Conservation (phyloP, 495 filamentous ascomycete genomes). For the Amniculicola lignicola region DNA sequence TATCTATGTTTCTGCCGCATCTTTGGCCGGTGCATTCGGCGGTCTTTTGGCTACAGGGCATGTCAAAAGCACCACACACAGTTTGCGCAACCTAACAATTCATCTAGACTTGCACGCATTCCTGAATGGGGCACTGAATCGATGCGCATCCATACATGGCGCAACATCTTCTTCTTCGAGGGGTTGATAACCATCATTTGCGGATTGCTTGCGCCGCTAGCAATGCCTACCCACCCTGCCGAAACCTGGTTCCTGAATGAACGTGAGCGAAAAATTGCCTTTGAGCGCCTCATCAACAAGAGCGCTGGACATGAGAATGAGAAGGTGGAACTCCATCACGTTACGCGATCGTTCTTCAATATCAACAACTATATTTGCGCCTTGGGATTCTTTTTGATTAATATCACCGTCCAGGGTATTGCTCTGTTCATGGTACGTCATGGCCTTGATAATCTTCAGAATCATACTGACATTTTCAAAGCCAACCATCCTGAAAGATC, state of each 20-base stretch:
- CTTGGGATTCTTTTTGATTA: conserved; percentile 36
- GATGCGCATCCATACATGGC: conserved; percentile 30
- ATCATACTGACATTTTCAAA: conserved; percentile 5
- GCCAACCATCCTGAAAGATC: conserved; percentile 35
- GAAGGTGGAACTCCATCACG: conserved; percentile 27
- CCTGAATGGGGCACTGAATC: conserved; percentile 27
- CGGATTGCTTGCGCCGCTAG: conserved; percentile 17
- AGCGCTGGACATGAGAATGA: conserved; percentile 23
- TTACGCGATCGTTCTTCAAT: conserved; percentile 28
- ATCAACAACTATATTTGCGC: conserved; percentile 37
- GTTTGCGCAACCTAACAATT: too few relatives aligned
- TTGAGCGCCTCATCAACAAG: conserved; percentile 14
- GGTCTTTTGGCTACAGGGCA: conserved; percentile 69
- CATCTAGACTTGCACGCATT: conserved; percentile 14
- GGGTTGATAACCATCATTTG: conserved; percentile 32
- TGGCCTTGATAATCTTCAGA: background rate
- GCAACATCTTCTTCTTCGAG: conserved; percentile 37
- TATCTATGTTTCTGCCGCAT: conserved; percentile 31
- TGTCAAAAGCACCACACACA: background rate
- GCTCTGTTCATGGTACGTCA: conserved; percentile 33
- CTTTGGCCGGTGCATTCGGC: conserved; percentile 79
- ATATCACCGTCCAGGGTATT: conserved; percentile 36
- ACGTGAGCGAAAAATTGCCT: conserved; percentile 24
- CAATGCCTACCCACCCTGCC: conserved; percentile 23
- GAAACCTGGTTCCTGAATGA: conserved; percentile 23